Evolutionary conservation across 164 flowering plant species (phyloP).

Genomic region (Magnolia officinalis): DNA sequence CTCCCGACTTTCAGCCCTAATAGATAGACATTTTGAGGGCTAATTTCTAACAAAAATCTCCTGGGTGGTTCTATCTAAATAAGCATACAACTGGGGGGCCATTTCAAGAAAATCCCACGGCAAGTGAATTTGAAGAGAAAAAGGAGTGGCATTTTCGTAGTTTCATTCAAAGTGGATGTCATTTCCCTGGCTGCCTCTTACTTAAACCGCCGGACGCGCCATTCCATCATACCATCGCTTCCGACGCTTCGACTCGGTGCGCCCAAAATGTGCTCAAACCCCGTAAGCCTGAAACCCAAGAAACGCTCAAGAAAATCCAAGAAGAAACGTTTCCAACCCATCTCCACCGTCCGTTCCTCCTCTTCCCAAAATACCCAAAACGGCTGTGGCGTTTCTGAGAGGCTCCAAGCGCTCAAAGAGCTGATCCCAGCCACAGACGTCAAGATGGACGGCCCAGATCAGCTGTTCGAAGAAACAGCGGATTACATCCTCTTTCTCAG

Average conservation of each 20-base stretch:
- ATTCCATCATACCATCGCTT: background rate
- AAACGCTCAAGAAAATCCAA: slow-evolving; percentile 5
- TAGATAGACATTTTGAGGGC: too few species aligned
- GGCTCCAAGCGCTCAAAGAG: slow-evolving; percentile 33
- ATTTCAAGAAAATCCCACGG: background rate
- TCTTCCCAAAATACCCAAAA: too few species aligned
- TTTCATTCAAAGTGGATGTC: background rate
- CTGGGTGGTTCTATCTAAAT: too few species aligned
- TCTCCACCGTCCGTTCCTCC: background rate
- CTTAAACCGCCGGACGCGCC: slow-evolving; percentile 19
- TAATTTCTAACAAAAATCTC: too few species aligned
- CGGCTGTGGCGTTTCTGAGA: slow-evolving; percentile 1
- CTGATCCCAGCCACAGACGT: slow-evolving; percentile 43
- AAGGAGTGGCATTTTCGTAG: slow-evolving; percentile 25
- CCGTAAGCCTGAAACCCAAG: slow-evolving; percentile 1
- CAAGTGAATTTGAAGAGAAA: background rate
- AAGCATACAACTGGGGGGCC: background rate
- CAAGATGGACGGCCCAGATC: slow-evolving; percentile 34
- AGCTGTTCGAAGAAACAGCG: slow-evolving; percentile 63
- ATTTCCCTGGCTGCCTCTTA: slow-evolving; percentile 22
- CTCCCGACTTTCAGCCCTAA: too few species aligned
- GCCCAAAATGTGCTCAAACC: background rate
- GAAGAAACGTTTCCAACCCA: background rate
- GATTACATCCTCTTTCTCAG: slow-evolving; percentile 55
- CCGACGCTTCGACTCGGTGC: background rate